phyloP scores from a whole-genome alignment of 768 basidiomycete species.

The Mrakia blollopis region DNA sequence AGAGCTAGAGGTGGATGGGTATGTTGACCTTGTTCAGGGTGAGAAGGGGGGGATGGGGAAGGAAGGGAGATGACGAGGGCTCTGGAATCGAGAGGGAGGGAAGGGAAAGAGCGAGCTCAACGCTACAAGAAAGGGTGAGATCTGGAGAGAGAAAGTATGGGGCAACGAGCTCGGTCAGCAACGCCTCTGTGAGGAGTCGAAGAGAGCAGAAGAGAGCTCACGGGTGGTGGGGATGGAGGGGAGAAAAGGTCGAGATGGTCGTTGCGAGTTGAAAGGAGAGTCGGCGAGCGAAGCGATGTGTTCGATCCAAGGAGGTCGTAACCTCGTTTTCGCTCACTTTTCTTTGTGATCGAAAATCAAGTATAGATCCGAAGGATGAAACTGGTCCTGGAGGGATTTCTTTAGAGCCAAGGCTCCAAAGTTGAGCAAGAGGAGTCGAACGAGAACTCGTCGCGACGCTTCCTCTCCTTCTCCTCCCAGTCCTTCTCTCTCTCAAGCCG shows the following conservation, averaged over 20 bases:
- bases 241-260: no score
- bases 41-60: not conserved
- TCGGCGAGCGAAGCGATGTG: no score
- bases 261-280: no score
- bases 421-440: no score
- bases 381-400: no score
- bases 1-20: not conserved
- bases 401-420: no score
- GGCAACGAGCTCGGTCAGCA: no score
- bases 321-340: no score
- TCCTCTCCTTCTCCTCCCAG: not conserved
- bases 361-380: no score
- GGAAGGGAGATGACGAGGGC: slow-evolving; percentile 10
- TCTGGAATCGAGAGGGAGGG: not conserved
- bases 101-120: not conserved
- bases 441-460: not conserved
- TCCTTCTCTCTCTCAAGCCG: not conserved
- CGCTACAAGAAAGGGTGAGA: not conserved
- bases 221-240: not conserved
- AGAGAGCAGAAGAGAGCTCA: not conserved
- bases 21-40: not conserved
- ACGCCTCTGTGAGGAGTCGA: not conserved
- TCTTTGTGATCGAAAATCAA: no score
- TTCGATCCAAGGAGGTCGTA: no score
- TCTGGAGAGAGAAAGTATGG: not conserved